These are phyloP conservation scores for Paraconiothyrium sp. DNA, from an alignment of 2,329 filamentous ascomycete species.

Conservation along the genomic window DNA sequence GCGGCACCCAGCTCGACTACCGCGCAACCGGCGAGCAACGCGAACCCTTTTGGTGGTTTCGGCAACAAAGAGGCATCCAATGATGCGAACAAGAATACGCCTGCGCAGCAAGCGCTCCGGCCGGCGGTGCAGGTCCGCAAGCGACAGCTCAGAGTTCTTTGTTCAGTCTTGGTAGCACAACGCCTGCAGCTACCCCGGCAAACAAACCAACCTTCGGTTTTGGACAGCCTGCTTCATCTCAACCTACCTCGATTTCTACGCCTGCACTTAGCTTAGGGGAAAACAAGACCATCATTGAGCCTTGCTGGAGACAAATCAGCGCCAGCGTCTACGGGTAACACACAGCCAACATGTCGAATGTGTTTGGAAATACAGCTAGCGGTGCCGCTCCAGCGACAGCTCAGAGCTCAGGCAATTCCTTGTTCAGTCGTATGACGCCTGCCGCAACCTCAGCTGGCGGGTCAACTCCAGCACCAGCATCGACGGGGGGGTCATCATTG, in stretches of 20 bases:
- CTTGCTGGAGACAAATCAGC: slow-evolving; percentile 34
- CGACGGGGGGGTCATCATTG: slow-evolving; percentile 21
- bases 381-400: not conserved
- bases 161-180: slow-evolving; percentile 40
- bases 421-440: slow-evolving; percentile 25
- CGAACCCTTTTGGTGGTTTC: slow-evolving; percentile 28
- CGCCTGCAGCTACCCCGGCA: slow-evolving; percentile 41
- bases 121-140: slow-evolving; percentile 43
- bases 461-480: slow-evolving; percentile 28
- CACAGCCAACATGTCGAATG: slow-evolving; percentile 24
- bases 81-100: slow-evolving; percentile 44
- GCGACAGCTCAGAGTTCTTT: slow-evolving; percentile 42
- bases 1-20: slow-evolving; percentile 31
- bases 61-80: slow-evolving; percentile 39
- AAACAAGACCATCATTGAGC: slow-evolving; percentile 26
- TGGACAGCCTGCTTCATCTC: slow-evolving; percentile 37
- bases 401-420: slow-evolving; percentile 13
- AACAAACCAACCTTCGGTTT: slow-evolving; percentile 40
- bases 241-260: slow-evolving; percentile 31
- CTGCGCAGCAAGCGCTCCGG: slow-evolving; percentile 30
- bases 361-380: slow-evolving; percentile 19
- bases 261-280: slow-evolving; percentile 33
- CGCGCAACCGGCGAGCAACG: slow-evolving; percentile 33
- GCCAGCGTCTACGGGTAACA: slow-evolving; percentile 34
- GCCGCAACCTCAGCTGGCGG: slow-evolving; percentile 21